Evolutionary conservation across 495 filamentous ascomycete genomes (phyloP), one percentile per base, ranked within the genome.

Genomic region (Hyaloscypha hepaticicola): DNA sequence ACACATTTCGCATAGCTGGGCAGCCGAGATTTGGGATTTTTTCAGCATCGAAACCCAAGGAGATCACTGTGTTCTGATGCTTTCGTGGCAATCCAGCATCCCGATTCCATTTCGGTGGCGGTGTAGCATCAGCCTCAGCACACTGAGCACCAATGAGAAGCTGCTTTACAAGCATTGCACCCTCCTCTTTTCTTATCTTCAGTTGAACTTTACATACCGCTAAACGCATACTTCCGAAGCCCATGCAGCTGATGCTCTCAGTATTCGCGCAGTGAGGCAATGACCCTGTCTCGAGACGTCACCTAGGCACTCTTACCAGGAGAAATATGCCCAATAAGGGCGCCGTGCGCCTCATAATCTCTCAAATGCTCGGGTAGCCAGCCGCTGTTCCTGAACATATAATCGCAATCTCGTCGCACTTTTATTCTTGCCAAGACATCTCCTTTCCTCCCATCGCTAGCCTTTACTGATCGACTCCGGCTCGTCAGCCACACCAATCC

Each of bases 81-180:
- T 60, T 50, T 38, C 58, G 34, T n/a, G 3, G 25, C 34, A 26
- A 27, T 29, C 29, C 56, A 19, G 25, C n/a, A 11, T 60, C 26
- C 58, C 33, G 48, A 25, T 48, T 60, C 1, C 58, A 24, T 61
- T 29, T 63, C 33, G 25, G 61, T 63, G 61, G 61, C 61, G 53
- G 38, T 58, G 61, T 50, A 50, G 21, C 33, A 21, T 53, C 52
- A 64, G 53, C 52, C 61, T 58, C 61, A 63, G 24, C 48, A 21
- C 53, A 45, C 19, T 16, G 3, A 12, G 3, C 38, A 58, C 61
- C 61, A 64, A 64, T 64, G 34, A 51, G 25, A 28, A 22, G 58
- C 45, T 5, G 5, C 12, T 11, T 26, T 49, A 41, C 19, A 12
- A 34, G 22, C 22, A 48, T 12, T 29, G 4, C 16, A 16, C 41